Base-by-base conservation (phyloP, 768 basidiomycete species). In the Tricholoma terreum region DNA sequence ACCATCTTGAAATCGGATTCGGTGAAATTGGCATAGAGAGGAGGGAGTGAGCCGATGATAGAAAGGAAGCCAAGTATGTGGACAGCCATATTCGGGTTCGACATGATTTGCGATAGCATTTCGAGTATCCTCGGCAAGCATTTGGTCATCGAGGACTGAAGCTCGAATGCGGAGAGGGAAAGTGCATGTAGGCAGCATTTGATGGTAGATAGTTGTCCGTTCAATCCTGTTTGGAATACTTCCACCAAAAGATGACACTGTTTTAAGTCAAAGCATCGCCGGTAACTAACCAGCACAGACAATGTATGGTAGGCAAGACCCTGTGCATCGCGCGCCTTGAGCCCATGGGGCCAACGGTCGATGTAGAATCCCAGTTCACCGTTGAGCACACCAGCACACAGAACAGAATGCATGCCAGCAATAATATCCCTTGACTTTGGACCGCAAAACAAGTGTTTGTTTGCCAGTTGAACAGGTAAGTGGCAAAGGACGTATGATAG, bases 391-490 rank as follows among this genome's bases (percentile, higher is more conserved):
- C 83, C 83, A 1, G 80, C 75, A 73, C 92, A 92, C 11, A 98
- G 72, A 24, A 79, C 68, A n/a, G 77, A 77, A 36, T 93, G 73
- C 33, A 98, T 72, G 49, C 75, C 78, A 5, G 83, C 75, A 19
- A 95, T 80, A 9, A 82, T 80, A 12, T 67, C 71, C n/a, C 85
- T 77, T 27, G 89, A 85, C 51, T 84, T 84, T 0, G 92, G 92
- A 1, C 97, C 97, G 67, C 95, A 97, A 71, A 97, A 95, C 52
- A 98, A 79, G 65, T 98, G 94, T 70, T 98, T 98, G 80, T 98
- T 98, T 56, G 90, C 79, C 9, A 98, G 80, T 67, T 98, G 94
- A 8, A 85, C 79, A 1, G 97, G 95, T 0, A 99, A 80, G 73
- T 96, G 90, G 66, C 90, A 93, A 4, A 99, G 78, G 4, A 94